Evolutionary conservation across 192 early-diverging fungal species (phyloP), one percentile per base, ranked within the genome.

Genomic region (Gryganskiella cystojenkinii): DNA sequence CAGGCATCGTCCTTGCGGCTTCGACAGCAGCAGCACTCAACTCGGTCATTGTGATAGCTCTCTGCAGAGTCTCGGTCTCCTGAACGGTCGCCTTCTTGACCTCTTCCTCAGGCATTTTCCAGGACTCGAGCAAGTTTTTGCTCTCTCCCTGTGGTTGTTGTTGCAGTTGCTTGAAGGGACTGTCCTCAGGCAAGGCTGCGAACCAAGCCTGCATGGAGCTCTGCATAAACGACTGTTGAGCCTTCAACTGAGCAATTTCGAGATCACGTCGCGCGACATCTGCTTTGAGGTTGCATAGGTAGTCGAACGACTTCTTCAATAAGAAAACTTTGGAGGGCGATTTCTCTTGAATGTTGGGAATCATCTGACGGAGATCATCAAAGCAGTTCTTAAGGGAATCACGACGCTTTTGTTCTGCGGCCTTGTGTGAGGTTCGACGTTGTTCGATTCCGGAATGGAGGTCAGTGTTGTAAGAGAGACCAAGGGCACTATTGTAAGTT

Each of bases 321-420:
- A 78, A 55, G 34, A 78, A 78, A 13, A 78, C 74, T 22, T 78
- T 78, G 28, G 74, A 78, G 0, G 74, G 74, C 3, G 74, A 68
- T 27, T 78, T 78, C 47, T 78, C 74, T 30, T 68, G 61, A 14
- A 78, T 68, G 22, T 69, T 78, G 55, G 94, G 93, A 37, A 98
- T 71, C 33, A 93, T 81, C 8, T 70, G 53, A 53, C 87, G 83
- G n/a, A 99, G 81, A 8, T 90, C 83, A 49, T 98, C 94, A 79
- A 99, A 99, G 47, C 92, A 94, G 47, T 90, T 72, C 63, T 98
- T 98, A 4, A 99, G 89, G 30, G 92, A 92, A 71, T 99, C 97
- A 10, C 97, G 86, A 10, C 97, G 92, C 71, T 94, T 94, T 75
- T 99, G 97, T 80, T 99, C 97, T 3, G 96, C 96, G 33, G 95